Percentiles rank a stretch among this genome's conserved stretches.
phyloP scores from a whole-genome alignment of 78 protist genomes.

The Chrysochromulina tobinii region DNA sequence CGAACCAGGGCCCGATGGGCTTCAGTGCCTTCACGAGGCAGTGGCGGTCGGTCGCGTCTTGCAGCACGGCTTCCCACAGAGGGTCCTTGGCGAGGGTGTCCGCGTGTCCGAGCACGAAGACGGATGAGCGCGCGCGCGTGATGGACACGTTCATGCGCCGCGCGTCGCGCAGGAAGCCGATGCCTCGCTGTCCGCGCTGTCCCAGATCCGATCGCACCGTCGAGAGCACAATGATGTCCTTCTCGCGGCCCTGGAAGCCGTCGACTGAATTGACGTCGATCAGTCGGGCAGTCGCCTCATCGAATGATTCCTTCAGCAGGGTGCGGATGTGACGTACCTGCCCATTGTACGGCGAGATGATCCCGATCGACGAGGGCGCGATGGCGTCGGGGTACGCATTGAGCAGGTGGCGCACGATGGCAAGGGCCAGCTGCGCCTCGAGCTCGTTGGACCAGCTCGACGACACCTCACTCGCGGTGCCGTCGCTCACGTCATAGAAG shows the following conservation, averaged over 20 bases:
- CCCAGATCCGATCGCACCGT: constrained; percentile 52
- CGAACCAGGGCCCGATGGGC: background rate
- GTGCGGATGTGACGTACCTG: background rate
- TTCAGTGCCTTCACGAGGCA: background rate
- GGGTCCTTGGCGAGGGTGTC: background rate
- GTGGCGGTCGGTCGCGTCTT: background rate
- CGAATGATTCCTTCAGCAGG: background rate
- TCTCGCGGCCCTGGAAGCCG: constrained; percentile 87
- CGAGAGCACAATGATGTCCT: constrained; percentile 75
- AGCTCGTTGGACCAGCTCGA: background rate
- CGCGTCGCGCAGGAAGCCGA: constrained; percentile 83
- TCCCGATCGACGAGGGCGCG: background rate
- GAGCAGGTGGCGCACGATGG: background rate
- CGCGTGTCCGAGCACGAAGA: constrained; percentile 1
- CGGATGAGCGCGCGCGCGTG: constrained; percentile 68
- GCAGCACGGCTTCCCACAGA: background rate
- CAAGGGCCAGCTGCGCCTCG: constrained; percentile 4
- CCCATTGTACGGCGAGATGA: constrained; percentile 17
- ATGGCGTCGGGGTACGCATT: background rate
- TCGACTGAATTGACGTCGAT: constrained; percentile 37
- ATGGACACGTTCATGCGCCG: constrained; percentile 90
- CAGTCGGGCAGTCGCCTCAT: background rate
- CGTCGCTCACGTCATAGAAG: background rate
- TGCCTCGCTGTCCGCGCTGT: background rate
- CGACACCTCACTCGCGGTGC: background rate